Evolutionary conservation across 176 grass and related monocot species (phyloP).

Genomic region (Aegilops tauschii): DNA sequence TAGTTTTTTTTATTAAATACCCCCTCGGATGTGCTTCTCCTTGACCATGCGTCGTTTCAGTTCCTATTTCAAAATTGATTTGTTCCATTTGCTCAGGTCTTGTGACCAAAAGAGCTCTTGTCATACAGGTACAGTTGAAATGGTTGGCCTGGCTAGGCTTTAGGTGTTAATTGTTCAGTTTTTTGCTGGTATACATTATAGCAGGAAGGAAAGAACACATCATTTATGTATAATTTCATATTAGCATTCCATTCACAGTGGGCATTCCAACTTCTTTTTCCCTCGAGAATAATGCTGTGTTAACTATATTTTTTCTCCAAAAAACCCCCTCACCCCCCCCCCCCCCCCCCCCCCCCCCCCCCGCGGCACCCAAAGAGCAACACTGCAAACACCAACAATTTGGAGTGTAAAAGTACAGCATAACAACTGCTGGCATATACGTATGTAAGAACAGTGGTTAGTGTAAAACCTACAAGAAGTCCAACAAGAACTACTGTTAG

Average conservation of each 20-base stretch:
- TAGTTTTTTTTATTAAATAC: no score
- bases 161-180: no score
- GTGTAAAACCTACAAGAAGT: slow-evolving; percentile 8
- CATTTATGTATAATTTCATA: no score
- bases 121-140: neutral
- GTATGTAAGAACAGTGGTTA: neutral
- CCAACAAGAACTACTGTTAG: slow-evolving; percentile 1
- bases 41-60: neutral
- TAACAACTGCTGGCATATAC: slow-evolving; percentile 1
- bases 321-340: no score
- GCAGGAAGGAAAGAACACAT: no score
- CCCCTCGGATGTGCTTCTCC: neutral
- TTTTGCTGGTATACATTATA: no score
- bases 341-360: no score
- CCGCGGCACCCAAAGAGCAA: neutral
- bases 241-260: neutral
- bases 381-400: neutral
- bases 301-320: neutral
- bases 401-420: neutral
- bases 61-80: slow-evolving; percentile 17
- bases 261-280: neutral
- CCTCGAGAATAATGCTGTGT: neutral
- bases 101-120: neutral
- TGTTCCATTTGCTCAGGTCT: neutral
- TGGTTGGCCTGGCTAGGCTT: no score